Evolutionary conservation across 345 rosid genomes (phyloP), one percentile per base, ranked within the genome.

Genomic region (Kandelia obovata): DNA sequence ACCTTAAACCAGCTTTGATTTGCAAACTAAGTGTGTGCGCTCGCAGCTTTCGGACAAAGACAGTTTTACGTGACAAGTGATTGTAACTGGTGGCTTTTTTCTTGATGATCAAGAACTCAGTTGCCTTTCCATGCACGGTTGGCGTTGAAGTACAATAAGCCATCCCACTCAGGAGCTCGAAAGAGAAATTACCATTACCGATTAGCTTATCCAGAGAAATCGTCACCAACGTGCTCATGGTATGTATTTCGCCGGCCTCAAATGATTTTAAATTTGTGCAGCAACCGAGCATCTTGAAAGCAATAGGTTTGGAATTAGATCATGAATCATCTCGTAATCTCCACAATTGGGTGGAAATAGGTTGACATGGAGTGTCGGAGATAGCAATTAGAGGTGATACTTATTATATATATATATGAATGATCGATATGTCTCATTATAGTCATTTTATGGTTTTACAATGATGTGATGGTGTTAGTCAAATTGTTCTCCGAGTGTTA

Each of bases 111-210:
- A 67, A 61, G 2, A 80, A 70, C 20, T 77, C 62, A 56, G 49
- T 77, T 1, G 58, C 79, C 64, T 77, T 61, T 1, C 83, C 87
- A 17, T 78, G 73, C 78, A 82, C 60, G 1, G 59, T 59, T 1
- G 83, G 73, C 0, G 73, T 55, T 1, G 86, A 58, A 20, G 81
- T 82, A 32, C 80, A 43, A 61, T 80, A 78, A 27, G 82, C 0
- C 15, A 70, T 26, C 37, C 82, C 84, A 19, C 10, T 2, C 0
- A 21, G 0, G 10, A 58, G 25, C 64, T 82, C 88, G 0, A 0
- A 4, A 13, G 1, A 0, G 34, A 80, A 76, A 35, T 63, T n/a
- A 5, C 6, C 16, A 61, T 80, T 62, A 6, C 17, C 1, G 0
- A 20, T 53, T 64, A 86, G 46, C 71, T 65, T 73, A 39, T 77